Conservation (phyloP, 2,329 filamentous ascomycete genomes). For the Leptographium procerum region DNA sequence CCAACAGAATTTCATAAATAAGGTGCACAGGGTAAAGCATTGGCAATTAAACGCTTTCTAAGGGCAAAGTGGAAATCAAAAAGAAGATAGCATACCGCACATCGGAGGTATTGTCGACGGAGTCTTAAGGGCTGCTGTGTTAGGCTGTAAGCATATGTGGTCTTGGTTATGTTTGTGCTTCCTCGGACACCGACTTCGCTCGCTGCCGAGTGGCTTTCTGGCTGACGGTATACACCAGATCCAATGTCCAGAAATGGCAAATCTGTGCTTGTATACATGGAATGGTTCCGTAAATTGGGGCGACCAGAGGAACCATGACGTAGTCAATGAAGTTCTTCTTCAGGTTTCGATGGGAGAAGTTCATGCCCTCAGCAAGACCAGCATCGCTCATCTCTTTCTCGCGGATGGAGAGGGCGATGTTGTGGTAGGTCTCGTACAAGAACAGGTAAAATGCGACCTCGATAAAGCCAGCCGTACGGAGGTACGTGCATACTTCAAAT, state of each 20-base stretch:
- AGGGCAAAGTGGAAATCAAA: too few relatives aligned
- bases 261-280: constrained; percentile 57
- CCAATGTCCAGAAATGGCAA: constrained; percentile 58
- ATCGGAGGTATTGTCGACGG: too few relatives aligned
- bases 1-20: too few relatives aligned
- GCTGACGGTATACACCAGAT: constrained; percentile 61
- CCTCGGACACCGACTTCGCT: constrained; percentile 25
- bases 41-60: too few relatives aligned
- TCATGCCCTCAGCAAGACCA: constrained; percentile 52
- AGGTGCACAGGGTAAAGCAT: too few relatives aligned
- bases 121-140: too few relatives aligned
- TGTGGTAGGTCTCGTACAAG: constrained; percentile 58
- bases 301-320: constrained; percentile 53
- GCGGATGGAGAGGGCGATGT: constrained; percentile 45
- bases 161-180: not conserved
- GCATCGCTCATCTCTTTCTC: constrained; percentile 56
- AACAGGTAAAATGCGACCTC: constrained; percentile 52
- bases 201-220: constrained; percentile 51
- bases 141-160: too few relatives aligned
- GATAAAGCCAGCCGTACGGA: constrained; percentile 51
- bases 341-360: constrained; percentile 48
- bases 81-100: too few relatives aligned
- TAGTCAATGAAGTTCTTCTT: constrained; percentile 51
- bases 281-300: constrained; percentile 55
- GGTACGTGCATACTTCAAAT: constrained; percentile 46